A percentile compares a stretch with the other conserved stretches of the same genome.
Conservation (phyloP, 106 monocot species). For the Dioscorea zingiberensis region DNA sequence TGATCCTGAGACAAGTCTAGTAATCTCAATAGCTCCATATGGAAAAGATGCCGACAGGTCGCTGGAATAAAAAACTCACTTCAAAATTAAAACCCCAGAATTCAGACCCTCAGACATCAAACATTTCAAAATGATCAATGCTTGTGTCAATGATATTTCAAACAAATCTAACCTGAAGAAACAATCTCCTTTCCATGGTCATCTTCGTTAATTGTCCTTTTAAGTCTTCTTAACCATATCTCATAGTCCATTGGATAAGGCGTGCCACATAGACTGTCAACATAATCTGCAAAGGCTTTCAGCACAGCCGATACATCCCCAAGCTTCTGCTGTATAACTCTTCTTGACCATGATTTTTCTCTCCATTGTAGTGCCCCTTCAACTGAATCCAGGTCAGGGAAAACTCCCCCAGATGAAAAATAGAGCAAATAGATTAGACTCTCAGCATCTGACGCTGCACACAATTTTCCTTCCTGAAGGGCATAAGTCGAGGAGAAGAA, state of each 20-base stretch:
- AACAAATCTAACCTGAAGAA: slow-evolving; percentile 16
- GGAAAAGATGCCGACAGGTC: too few relatives aligned
- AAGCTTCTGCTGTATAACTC: slow-evolving; percentile 89
- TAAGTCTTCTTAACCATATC: slow-evolving; percentile 90
- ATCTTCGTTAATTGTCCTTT: slow-evolving; percentile 63
- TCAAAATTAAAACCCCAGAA: too few relatives aligned
- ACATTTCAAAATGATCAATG: too few relatives aligned
- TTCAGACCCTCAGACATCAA: too few relatives aligned
- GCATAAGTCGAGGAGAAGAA: slow-evolving; percentile 85
- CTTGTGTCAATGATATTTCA: neutral
- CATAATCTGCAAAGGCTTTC: slow-evolving; percentile 98
- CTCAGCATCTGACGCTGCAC: slow-evolving; percentile 92
- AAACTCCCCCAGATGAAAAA: slow-evolving; percentile 69
- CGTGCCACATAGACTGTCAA: slow-evolving; percentile 92
- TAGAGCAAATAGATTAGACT: slow-evolving; percentile 83
- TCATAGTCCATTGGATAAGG: slow-evolving; percentile 87
- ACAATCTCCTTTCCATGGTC: slow-evolving; percentile 82
- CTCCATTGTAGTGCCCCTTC: slow-evolving; percentile 92
- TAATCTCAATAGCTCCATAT: too few relatives aligned
- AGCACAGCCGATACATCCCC: slow-evolving; percentile 87
- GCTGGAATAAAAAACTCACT: too few relatives aligned
- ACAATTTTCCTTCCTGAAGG: slow-evolving; percentile 86
- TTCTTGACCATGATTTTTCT: slow-evolving; percentile 75
- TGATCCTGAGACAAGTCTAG: too few relatives aligned
- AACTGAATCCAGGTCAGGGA: slow-evolving; percentile 75